Evolutionary conservation across 2,329 filamentous ascomycete species (phyloP).

Genomic region (Phialemoniopsis sp.): DNA sequence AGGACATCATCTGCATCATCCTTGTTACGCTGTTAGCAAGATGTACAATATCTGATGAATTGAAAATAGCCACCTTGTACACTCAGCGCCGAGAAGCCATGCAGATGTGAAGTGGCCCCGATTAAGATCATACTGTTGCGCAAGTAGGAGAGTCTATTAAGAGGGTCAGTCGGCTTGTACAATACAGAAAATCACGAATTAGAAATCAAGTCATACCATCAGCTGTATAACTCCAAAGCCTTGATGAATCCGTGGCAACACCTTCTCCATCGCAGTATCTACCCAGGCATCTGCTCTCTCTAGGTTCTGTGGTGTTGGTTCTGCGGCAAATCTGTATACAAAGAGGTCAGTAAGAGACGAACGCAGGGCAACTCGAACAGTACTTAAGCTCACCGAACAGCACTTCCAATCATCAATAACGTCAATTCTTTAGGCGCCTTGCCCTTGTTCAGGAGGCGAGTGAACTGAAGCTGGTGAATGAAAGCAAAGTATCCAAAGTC

Average conservation of each 20-base stretch:
- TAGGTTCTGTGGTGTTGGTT: background rate
- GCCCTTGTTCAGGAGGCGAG: conserved; percentile 3
- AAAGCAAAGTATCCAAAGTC: conserved; percentile 8
- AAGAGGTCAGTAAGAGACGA: background rate
- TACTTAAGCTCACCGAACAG: background rate
- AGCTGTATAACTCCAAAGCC: conserved; percentile 5
- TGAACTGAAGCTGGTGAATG: conserved; percentile 7
- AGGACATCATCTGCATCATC: conserved; percentile 11
- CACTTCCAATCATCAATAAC: conserved; percentile 4
- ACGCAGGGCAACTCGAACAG: too few relatives aligned
- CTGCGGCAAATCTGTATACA: background rate
- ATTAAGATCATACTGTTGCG: conserved; percentile 8
- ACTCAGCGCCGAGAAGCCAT: conserved; percentile 8
- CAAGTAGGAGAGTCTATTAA: conserved; percentile 5
- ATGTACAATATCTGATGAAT: background rate
- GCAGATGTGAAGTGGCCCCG: conserved; percentile 9
- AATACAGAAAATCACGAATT: background rate
- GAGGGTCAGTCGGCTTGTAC: background rate
- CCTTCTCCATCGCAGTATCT: conserved; percentile 2
- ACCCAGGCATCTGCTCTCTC: conserved; percentile 4
- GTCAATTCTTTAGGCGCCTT: conserved; percentile 3
- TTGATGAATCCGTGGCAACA: conserved; percentile 4
- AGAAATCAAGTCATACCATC: conserved; percentile 1
- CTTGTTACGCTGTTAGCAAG: background rate
- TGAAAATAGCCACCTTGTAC: conserved; percentile 4